phyloP scores from a whole-genome alignment of 1,284 basidiomycete genomes.

The Ganoderma multipileum region DNA sequence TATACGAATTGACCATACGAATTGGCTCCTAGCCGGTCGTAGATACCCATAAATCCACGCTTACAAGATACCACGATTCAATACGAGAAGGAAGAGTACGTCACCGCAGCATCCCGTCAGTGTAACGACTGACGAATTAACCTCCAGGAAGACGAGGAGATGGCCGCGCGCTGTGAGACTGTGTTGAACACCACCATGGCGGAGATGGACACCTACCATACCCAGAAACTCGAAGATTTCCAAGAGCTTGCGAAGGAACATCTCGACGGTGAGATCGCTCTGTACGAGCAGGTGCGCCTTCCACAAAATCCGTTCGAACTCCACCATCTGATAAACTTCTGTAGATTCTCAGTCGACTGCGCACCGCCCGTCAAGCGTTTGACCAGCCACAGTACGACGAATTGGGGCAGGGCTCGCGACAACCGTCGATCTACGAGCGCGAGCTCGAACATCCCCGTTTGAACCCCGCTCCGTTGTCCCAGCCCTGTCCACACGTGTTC shows the following conservation, averaged over 20 bases:
- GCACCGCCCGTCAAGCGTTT: conserved; percentile 58
- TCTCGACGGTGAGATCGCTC: conserved; percentile 77
- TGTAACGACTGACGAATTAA: conserved; percentile 2
- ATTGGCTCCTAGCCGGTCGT: conserved; percentile 61
- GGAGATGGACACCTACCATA: conserved; percentile 84
- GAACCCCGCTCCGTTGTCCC: conserved; percentile 57
- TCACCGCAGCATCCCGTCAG: neutral
- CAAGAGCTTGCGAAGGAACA: conserved; percentile 64
- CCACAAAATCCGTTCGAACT: neutral
- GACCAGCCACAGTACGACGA: conserved; percentile 54
- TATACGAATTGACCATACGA: neutral
- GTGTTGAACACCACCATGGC: conserved; percentile 89
- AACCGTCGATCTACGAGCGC: conserved; percentile 77
- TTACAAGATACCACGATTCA: conserved; percentile 67
- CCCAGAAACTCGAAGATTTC: conserved; percentile 78
- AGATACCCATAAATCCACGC: conserved; percentile 72
- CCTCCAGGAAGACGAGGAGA: conserved; percentile 63
- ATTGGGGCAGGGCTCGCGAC: conserved; percentile 54
- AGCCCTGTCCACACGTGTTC: conserved; percentile 79
- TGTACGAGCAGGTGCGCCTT: conserved; percentile 68
- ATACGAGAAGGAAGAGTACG: conserved; percentile 49
- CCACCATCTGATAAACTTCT: neutral
- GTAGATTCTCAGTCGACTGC: conserved; percentile 63
- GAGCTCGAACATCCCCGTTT: conserved; percentile 67
- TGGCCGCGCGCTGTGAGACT: conserved; percentile 82